These are phyloP conservation scores for Backusella parvicylindrica DNA, from an alignment of 192 early-diverging fungal species.

Conservation along the genomic window DNA sequence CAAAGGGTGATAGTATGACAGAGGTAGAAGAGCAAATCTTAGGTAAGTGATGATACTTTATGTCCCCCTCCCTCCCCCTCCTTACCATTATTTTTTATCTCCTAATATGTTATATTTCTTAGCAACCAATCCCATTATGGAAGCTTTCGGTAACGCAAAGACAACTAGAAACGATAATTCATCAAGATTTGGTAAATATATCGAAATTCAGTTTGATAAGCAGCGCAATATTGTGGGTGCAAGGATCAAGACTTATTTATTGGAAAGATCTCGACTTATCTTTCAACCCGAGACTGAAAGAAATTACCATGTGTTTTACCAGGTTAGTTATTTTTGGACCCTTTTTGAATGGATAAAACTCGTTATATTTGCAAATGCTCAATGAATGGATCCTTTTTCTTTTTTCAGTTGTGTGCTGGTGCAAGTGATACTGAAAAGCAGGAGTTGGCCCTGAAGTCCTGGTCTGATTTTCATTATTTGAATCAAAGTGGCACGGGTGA, in stretches of 20 bases:
- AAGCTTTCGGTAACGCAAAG: conserved; percentile 99
- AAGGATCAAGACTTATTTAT: conserved; percentile 92
- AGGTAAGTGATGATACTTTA: conserved; percentile 28
- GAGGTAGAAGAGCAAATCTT: conserved; percentile 81
- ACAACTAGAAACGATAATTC: conserved; percentile 98
- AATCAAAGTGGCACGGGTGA: conserved; percentile 80
- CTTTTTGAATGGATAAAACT: not conserved
- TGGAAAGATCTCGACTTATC: conserved; percentile 93
- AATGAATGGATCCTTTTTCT: not conserved
- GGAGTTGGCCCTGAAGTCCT: conserved; percentile 71
- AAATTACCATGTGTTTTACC: conserved; percentile 99
- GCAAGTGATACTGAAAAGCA: conserved; percentile 77
- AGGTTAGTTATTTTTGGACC: conserved; percentile 38
- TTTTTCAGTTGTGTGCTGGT: conserved; percentile 80
- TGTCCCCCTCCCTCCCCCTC: not conserved
- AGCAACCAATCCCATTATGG: conserved; percentile 98
- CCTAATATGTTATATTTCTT: not conserved
- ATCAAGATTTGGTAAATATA: conserved; percentile 98
- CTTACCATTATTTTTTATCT: not conserved
- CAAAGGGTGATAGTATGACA: conserved; percentile 54
- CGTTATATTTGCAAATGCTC: not conserved
- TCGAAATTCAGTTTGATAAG: conserved; percentile 92
- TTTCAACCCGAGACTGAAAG: conserved; percentile 93
- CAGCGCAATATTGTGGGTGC: conserved; percentile 87
- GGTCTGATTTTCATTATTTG: conserved; percentile 80